Base-by-base conservation (phyloP, 371 early-diverging fungal species). In the Rhizomucor pusillus region DNA sequence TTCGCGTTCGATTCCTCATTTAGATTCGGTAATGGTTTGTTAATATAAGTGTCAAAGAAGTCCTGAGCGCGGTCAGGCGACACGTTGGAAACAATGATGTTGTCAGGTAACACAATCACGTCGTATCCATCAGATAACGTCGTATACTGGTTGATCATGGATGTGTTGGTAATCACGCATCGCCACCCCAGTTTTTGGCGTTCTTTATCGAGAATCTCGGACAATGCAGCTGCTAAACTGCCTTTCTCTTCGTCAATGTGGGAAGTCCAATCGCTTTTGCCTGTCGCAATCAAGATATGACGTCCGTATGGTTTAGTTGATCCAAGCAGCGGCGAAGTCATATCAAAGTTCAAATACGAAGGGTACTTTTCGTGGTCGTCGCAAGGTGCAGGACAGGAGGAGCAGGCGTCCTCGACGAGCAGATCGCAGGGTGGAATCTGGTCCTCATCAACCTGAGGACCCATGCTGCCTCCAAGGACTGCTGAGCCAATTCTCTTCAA, bases 251-350 rank as follows among this genome's bases (percentile, higher is more conserved):
- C 81, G 33, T 87, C 86, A 24, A 90, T 77, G 16, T 72, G 60
- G 22, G 75, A 71, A 0, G 73, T 60, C 90, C 91, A 90, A 35
- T 79, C 79, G 0, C 77, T 71, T 39, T 70, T 63, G 5, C 89
- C 90, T 0, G 83, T 87, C 47, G 79, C 67, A 54, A 88, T 81
- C 66, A 89, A 65, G 47, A 89, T 67, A 61, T 90, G 90, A 10
- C 86, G 83, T 14, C 73, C 70, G 63, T 90, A 90, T 9, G 90
- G 87, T 43, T 84, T 86, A 65, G 85, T 81, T 16, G 88, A 74
- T n/a, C 82, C 77, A 24, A 82, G 51, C 18, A 90, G 60, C 0
- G 81, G 76, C 0, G 67, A 29, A 0, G 67, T 70, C 1, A 47
- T 54, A 50, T 89, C 89, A 25, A 92, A 80, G 13, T 81, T 78